These are phyloP conservation scores for Elongisporangium anandrum DNA, from an alignment of 352 stramenopile genomes.

Conservation along the genomic window DNA sequence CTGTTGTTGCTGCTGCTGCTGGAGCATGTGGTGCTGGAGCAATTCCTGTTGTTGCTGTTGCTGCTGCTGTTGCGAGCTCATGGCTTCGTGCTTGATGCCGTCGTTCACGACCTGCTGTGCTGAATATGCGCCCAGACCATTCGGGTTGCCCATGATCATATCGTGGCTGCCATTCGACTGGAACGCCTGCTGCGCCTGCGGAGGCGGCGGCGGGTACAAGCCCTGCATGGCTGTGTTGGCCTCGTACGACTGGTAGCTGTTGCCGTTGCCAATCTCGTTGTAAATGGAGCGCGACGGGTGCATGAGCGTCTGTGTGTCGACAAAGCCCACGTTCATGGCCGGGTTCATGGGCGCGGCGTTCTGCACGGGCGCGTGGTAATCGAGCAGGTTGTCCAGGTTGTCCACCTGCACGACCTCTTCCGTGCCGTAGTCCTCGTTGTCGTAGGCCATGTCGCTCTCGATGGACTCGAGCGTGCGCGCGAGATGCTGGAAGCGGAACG, in stretches of 20 bases:
- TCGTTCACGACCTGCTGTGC: conserved; percentile 15
- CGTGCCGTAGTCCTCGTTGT: conserved; percentile 79
- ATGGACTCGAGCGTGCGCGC: conserved; percentile 75
- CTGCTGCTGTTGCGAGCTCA: conserved; percentile 23
- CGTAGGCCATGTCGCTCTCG: conserved; percentile 76
- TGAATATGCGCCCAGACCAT: background rate
- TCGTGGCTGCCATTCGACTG: conserved; percentile 5
- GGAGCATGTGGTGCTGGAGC: conserved; percentile 50
- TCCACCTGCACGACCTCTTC: conserved; percentile 82
- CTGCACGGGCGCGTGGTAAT: conserved; percentile 44
- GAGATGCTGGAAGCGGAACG: conserved; percentile 82
- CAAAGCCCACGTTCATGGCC: conserved; percentile 32
- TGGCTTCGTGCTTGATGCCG: conserved; percentile 24
- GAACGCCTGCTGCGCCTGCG: conserved; percentile 6
- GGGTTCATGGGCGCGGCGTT: conserved; percentile 3
- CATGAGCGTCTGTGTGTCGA: conserved; percentile 63
- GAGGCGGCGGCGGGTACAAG: conserved; percentile 21
- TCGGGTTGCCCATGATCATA: background rate
- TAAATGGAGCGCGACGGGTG: conserved; percentile 58
- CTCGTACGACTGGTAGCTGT: conserved; percentile 24
- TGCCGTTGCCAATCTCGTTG: conserved; percentile 27
- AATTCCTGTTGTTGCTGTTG: conserved; percentile 34
- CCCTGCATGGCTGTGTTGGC: conserved; percentile 17
- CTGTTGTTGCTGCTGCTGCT: conserved; percentile 51
- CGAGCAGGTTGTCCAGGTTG: conserved; percentile 81